These are phyloP conservation scores for Cucumis melo DNA, from an alignment of 306 rosid species.

Conservation along the genomic window DNA sequence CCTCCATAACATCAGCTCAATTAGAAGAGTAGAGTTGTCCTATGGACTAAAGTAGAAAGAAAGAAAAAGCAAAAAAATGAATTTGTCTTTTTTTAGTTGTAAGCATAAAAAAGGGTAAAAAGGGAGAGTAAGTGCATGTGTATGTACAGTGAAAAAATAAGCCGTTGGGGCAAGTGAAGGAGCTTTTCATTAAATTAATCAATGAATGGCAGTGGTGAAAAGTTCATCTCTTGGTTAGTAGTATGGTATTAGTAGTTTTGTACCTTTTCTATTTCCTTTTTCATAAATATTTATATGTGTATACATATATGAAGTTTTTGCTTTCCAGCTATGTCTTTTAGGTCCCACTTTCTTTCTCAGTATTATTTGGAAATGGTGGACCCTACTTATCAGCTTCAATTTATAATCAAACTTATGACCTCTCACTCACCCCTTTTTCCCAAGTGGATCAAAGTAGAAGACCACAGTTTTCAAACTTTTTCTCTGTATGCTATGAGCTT, in stretches of 20 bases:
- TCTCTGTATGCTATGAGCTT: not conserved
- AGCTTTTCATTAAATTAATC: not conserved
- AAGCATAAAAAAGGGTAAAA: not conserved
- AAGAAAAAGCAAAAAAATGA: too few species aligned
- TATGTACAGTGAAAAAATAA: not conserved
- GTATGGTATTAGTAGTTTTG: not conserved
- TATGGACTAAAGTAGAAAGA: not conserved
- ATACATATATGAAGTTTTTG: constrained; percentile 3
- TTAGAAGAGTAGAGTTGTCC: not conserved
- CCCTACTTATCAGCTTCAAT: constrained; percentile 12
- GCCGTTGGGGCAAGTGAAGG: not conserved
- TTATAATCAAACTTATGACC: not conserved
- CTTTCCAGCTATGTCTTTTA: constrained; percentile 32
- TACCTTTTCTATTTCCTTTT: not conserved
- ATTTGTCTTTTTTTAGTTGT: not conserved
- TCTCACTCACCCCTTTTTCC: not conserved
- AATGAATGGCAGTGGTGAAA: not conserved
- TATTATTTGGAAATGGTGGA: constrained; percentile 4
- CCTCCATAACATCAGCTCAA: too few species aligned
- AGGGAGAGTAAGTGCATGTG: not conserved
- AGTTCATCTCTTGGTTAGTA: not conserved
- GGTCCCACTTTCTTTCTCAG: constrained; percentile 6
- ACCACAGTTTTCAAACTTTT: not conserved
- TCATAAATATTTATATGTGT: not conserved
- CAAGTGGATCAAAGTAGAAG: not conserved